phyloP scores from a whole-genome alignment of 177 flowering plant genomes.

The Vitis hybrid region DNA sequence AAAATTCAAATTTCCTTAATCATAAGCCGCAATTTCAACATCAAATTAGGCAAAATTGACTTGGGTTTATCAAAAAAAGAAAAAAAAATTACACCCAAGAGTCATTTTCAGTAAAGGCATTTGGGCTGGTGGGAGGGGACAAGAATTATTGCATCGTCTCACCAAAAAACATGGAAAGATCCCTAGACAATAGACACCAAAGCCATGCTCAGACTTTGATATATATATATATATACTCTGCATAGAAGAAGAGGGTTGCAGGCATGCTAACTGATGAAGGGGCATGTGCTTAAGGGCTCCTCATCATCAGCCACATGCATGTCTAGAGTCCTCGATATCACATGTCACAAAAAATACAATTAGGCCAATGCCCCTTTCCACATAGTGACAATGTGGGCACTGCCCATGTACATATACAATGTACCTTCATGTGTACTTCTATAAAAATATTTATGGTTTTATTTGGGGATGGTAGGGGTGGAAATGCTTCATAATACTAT shows the following conservation, averaged over 20 bases:
- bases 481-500: no score
- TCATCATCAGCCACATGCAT: slow-evolving; percentile 35
- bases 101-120: not conserved
- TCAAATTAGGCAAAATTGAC: no score
- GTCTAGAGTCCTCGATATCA: not conserved
- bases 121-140: slow-evolving; percentile 21
- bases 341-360: no score
- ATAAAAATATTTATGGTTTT: no score
- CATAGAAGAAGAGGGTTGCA: not conserved
- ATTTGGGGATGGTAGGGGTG: no score
- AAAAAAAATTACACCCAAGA: not conserved
- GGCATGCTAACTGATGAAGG: slow-evolving; percentile 27
- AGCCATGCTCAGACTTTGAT: slow-evolving; percentile 12
- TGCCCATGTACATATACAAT: no score
- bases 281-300: slow-evolving; percentile 30
- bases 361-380: no score
- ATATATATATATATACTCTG: not conserved
- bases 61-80: no score
- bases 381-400: no score
- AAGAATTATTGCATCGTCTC: slow-evolving; percentile 22
- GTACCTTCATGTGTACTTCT: no score
- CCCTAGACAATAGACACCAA: slow-evolving; percentile 35
- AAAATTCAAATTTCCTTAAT: no score
- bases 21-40: no score
- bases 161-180: slow-evolving; percentile 49